phyloP scores from a whole-genome alignment of 2,329 filamentous ascomycete species.

The Nannizziopsis arthrosporioides region DNA sequence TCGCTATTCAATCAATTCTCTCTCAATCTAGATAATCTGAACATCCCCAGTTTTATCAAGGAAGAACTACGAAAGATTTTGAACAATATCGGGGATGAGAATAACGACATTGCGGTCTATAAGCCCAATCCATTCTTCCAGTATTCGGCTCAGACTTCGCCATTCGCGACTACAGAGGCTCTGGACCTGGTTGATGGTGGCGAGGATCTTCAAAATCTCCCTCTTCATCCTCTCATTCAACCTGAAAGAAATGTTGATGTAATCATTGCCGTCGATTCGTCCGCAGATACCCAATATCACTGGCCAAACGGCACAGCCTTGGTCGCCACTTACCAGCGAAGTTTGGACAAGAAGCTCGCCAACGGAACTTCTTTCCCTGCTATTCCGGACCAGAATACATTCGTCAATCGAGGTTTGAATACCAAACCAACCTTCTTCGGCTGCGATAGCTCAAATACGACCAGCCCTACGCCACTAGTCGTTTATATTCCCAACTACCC shows the following conservation, averaged over 20 bases:
- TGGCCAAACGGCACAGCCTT: conserved; percentile 72
- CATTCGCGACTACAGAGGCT: conserved; percentile 40
- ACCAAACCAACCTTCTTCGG: conserved; percentile 68
- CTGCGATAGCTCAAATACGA: conserved; percentile 56
- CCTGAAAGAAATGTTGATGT: conserved; percentile 62
- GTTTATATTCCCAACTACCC: conserved; percentile 84
- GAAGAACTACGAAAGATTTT: conserved; percentile 45
- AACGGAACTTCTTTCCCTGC: conserved; percentile 62
- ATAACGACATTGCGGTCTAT: conserved; percentile 65
- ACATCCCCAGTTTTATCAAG: conserved; percentile 42
- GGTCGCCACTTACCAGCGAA: conserved; percentile 61
- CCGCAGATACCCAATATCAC: conserved; percentile 54
- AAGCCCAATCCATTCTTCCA: conserved; percentile 63
- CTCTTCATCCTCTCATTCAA: conserved; percentile 65
- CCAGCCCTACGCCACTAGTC: conserved; percentile 50
- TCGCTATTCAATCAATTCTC: conserved; percentile 74
- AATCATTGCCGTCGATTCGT: conserved; percentile 69
- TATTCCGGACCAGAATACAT: conserved; percentile 63
- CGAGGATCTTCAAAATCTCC: conserved; percentile 66
- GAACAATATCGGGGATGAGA: conserved; percentile 41
- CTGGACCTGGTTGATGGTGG: conserved; percentile 70
- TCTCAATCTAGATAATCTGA: conserved; percentile 48
- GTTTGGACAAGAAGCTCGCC: conserved; percentile 43
- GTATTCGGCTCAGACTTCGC: conserved; percentile 50
- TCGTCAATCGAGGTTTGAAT: conserved; percentile 66